phyloP scores from a whole-genome alignment of 768 basidiomycete species.

The Suillus paluster region DNA sequence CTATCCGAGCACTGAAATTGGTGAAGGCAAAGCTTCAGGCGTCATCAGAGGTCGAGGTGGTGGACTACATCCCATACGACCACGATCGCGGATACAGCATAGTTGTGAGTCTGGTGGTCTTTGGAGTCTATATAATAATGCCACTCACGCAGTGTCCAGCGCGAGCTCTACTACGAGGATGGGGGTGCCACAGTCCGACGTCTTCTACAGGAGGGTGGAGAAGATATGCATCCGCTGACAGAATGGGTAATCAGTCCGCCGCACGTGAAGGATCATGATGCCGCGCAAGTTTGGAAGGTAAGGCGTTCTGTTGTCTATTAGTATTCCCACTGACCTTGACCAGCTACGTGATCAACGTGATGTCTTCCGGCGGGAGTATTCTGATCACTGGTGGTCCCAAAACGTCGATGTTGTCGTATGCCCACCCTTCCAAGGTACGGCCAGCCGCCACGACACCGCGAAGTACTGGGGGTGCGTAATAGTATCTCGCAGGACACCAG shows the following conservation, averaged over 20 bases:
- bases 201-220: slow-evolving; percentile 33
- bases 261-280: slow-evolving; percentile 27
- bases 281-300: slow-evolving; percentile 36
- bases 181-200: slow-evolving; percentile 35
- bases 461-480: slow-evolving; percentile 37
- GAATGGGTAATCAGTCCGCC: slow-evolving; percentile 41
- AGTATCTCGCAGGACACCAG: slow-evolving; percentile 29
- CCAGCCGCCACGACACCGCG: slow-evolving; percentile 41
- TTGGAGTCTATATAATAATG: not conserved
- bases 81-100: slow-evolving; percentile 40
- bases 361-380: slow-evolving; percentile 36
- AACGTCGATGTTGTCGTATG: slow-evolving; percentile 45
- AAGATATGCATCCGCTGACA: slow-evolving; percentile 39
- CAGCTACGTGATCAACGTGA: slow-evolving; percentile 39
- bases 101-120: slow-evolving; percentile 29
- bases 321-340: slow-evolving; percentile 18
- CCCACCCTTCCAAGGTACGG: slow-evolving; percentile 40
- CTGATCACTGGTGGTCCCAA: slow-evolving; percentile 43
- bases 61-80: slow-evolving; percentile 40
- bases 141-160: slow-evolving; percentile 24
- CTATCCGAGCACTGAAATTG: slow-evolving; percentile 43
- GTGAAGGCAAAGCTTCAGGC: slow-evolving; percentile 39
- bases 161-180: slow-evolving; percentile 43
- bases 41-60: slow-evolving; percentile 38
- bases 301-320: slow-evolving; percentile 16